A percentile compares a stretch with the other conserved stretches of the same genome.
phyloP scores from a whole-genome alignment of 495 filamentous ascomycete species.

The Monascus purpureus region DNA sequence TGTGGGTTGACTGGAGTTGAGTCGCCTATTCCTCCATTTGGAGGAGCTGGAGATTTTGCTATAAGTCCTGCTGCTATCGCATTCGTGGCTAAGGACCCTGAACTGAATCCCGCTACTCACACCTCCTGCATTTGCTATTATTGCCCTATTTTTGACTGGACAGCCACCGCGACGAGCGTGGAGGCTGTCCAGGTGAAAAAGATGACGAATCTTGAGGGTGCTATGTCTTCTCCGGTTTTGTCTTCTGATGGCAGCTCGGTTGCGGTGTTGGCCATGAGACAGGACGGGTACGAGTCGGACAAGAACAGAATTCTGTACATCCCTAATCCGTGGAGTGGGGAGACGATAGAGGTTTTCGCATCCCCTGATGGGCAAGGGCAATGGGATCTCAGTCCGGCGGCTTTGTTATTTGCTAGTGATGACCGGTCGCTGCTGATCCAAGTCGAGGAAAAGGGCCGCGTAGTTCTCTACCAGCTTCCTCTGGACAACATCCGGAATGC shows the following conservation, averaged over 20 bases:
- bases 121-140: slow-evolving; percentile 57
- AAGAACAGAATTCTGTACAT: slow-evolving; percentile 66
- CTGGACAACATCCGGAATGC: slow-evolving; percentile 34
- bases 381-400: slow-evolving; percentile 57
- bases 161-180: slow-evolving; percentile 17
- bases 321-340: slow-evolving; percentile 40
- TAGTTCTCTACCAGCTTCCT: slow-evolving; percentile 49
- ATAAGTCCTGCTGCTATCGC: slow-evolving; percentile 45
- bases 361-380: slow-evolving; percentile 45
- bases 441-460: slow-evolving; percentile 52
- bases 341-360: slow-evolving; percentile 45
- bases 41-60: slow-evolving; percentile 45
- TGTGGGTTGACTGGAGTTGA: slow-evolving; percentile 31
- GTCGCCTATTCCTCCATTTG: slow-evolving; percentile 45
- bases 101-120: slow-evolving; percentile 60
- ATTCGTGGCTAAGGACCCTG: slow-evolving; percentile 78
- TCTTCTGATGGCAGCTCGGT: slow-evolving; percentile 58
- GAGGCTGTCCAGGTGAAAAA: slow-evolving; percentile 23
- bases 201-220: slow-evolving; percentile 43
- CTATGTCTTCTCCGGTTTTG: slow-evolving; percentile 60
- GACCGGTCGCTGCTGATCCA: slow-evolving; percentile 49
- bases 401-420: slow-evolving; percentile 51
- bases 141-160: slow-evolving; percentile 46
- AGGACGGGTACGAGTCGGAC: slow-evolving; percentile 81
- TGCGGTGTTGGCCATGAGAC: slow-evolving; percentile 69